Conservation (phyloP, 148 eudicot species). For the Salicornia ramosissima region DNA sequence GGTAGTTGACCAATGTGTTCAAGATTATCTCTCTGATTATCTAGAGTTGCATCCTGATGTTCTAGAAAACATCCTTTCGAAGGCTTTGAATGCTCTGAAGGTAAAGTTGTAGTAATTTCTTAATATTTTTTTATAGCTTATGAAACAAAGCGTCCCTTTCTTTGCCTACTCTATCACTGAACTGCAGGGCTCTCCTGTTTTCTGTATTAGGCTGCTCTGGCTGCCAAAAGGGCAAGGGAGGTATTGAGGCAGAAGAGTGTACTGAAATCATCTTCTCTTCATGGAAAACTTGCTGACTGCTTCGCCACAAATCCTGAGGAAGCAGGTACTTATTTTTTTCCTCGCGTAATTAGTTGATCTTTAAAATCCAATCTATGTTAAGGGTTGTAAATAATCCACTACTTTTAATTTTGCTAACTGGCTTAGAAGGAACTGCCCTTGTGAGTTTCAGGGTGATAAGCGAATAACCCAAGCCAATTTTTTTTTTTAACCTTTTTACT, state of each 20-base stretch:
- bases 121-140: neutral
- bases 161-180: conserved; percentile 6
- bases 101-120: conserved; percentile 35
- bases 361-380: neutral
- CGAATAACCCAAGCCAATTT: neutral
- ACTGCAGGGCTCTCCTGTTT: neutral
- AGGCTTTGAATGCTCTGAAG: conserved; percentile 90
- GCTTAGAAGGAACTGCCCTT: neutral
- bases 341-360: conserved; percentile 4
- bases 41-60: conserved; percentile 98
- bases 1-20: conserved; percentile 85
- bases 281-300: conserved; percentile 99
- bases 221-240: conserved; percentile 96
- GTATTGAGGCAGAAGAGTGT: conserved; percentile 86
- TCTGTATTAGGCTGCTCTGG: conserved; percentile 81
- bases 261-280: conserved; percentile 86
- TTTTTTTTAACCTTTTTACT: too few relatives aligned
- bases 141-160: neutral
- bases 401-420: too few relatives aligned
- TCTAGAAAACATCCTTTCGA: conserved; percentile 73
- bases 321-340: conserved; percentile 47
- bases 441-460: neutral
- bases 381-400: neutral
- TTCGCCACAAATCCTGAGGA: conserved; percentile 92
- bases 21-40: conserved; percentile 85